Conservation (phyloP, 768 basidiomycete species). For the Mycena galopus region DNA sequence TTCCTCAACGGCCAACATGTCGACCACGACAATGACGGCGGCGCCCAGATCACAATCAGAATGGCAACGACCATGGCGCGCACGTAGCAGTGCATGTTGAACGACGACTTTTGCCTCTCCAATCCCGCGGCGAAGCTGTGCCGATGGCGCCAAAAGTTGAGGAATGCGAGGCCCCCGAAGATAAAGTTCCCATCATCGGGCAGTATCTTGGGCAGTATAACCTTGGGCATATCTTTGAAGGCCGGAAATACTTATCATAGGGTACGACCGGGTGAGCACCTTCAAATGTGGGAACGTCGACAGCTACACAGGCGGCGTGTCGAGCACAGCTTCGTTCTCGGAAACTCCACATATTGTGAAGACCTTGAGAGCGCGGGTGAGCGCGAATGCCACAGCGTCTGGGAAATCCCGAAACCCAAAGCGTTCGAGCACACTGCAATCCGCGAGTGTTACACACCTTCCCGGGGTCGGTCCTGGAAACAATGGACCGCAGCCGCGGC, state of each 20-base stretch:
- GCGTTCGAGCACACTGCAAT: conserved; percentile 25
- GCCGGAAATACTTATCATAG: no score
- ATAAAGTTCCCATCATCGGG: no score
- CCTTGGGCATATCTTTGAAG: no score
- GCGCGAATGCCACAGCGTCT: neutral
- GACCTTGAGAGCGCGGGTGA: conserved; percentile 10
- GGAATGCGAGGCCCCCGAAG: neutral
- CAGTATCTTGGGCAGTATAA: no score
- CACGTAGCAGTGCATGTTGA: conserved; percentile 6
- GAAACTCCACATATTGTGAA: conserved; percentile 10
- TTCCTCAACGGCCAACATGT: no score
- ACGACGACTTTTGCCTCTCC: neutral
- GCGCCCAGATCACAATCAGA: no score
- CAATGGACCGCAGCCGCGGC: conserved; percentile 21
- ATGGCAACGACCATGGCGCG: no score
- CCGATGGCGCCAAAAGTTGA: neutral
- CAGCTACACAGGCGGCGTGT: neutral
- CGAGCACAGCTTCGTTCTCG: neutral
- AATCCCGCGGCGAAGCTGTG: neutral
- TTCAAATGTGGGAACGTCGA: conserved; percentile 11
- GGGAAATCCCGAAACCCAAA: conserved; percentile 28
- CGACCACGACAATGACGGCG: no score
- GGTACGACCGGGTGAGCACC: conserved; percentile 14
- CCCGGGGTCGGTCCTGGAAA: neutral
- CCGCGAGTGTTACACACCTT: neutral